Evolutionary conservation across 2,329 filamentous ascomycete genomes (phyloP).

Genomic region (Eutypella sp.): DNA sequence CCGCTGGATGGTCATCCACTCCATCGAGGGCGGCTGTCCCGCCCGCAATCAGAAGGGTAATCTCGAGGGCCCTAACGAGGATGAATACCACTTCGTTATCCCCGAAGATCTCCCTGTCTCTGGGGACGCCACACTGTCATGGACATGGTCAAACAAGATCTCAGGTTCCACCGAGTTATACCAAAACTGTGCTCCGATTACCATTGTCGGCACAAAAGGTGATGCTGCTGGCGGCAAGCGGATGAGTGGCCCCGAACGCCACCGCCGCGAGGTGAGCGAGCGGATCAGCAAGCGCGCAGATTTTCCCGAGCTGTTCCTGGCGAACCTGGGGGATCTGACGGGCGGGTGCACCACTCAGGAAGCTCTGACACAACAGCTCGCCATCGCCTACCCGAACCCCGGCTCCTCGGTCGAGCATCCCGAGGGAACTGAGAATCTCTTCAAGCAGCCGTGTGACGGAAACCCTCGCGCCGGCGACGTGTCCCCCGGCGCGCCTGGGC

Average conservation of each 20-base stretch:
- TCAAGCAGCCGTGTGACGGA: constrained; percentile 25
- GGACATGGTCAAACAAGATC: constrained; percentile 68
- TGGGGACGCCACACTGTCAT: constrained; percentile 64
- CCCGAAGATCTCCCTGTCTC: constrained; percentile 53
- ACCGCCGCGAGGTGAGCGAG: too few relatives aligned
- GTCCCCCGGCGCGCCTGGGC: too few relatives aligned
- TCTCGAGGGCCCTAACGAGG: constrained; percentile 35
- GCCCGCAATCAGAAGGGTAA: constrained; percentile 45
- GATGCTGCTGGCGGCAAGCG: constrained; percentile 11
- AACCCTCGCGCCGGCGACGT: constrained; percentile 21
- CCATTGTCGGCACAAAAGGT: constrained; percentile 41
- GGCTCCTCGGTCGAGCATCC: constrained; percentile 48
- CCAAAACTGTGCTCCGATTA: constrained; percentile 68
- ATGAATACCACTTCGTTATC: constrained; percentile 53
- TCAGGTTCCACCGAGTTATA: constrained; percentile 71
- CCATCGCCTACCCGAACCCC: constrained; percentile 57
- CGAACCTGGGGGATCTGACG: constrained; percentile 47
- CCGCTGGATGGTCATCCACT: constrained; percentile 67
- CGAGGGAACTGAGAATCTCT: constrained; percentile 27
- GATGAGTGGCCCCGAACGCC: constrained; percentile 7
- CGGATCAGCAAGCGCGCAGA: constrained; percentile 16
- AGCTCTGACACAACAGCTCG: constrained; percentile 31
- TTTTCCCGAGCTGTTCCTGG: constrained; percentile 65
- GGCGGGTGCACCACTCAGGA: constrained; percentile 51
- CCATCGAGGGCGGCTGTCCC: constrained; percentile 65